Evolutionary conservation across 2,329 filamentous ascomycete genomes (phyloP).

Genomic region (Pseudocercospora macadamiae): DNA sequence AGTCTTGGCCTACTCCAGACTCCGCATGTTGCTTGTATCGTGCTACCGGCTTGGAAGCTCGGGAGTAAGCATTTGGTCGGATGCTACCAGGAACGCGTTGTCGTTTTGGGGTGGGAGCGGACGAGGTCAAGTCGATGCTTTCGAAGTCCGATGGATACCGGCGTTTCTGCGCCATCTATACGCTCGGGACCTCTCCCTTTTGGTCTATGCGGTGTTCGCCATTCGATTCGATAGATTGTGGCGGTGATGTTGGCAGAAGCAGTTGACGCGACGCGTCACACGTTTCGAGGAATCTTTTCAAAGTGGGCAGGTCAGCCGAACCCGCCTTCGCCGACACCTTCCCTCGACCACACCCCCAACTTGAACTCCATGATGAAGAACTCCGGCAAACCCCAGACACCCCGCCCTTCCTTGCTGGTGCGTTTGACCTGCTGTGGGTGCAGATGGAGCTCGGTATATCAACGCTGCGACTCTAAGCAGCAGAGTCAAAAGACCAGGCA

Average conservation of each 20-base stretch:
- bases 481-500: background rate
- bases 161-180: conserved; percentile 5
- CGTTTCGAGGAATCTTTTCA: no score
- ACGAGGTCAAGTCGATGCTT: conserved; percentile 1
- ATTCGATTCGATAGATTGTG: background rate
- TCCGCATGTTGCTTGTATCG: conserved; percentile 23
- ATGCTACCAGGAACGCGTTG: conserved; percentile 7
- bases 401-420: background rate
- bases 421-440: no score
- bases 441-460: background rate
- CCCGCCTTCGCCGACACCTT: background rate
- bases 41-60: conserved; percentile 3
- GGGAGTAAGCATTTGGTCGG: background rate
- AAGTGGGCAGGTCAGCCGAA: background rate
- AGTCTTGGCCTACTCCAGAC: conserved; percentile 23
- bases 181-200: background rate
- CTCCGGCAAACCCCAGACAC: background rate
- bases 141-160: conserved; percentile 7
- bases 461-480: background rate
- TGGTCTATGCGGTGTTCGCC: background rate
- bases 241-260: no score
- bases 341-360: no score
- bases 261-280: no score
- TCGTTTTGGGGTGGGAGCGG: background rate
- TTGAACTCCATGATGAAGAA: background rate